Percentiles rank a stretch among this genome's conserved stretches.
Evolutionary conservation across 148 eudicot genomes (phyloP).

Genomic region (Persicaria maculosa): DNA sequence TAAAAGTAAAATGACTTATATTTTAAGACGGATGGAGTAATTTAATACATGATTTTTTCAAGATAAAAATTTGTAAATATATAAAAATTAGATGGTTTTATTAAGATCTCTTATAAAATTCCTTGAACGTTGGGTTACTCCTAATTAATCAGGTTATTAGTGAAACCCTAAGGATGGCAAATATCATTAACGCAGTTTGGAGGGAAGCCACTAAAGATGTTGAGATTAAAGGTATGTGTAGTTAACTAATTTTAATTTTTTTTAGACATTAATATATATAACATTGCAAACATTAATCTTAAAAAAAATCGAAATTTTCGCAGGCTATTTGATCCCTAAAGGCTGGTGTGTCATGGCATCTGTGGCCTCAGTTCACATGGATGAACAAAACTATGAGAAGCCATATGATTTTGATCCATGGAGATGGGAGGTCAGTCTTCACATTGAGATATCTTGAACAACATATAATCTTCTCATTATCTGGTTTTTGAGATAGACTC

Average conservation of each 20-base stretch:
- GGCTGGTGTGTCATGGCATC: constrained; percentile 91
- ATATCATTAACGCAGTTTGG: constrained; percentile 89
- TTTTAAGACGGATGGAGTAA: too few relatives aligned
- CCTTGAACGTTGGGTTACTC: not conserved
- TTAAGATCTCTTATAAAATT: not conserved
- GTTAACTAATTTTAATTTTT: not conserved
- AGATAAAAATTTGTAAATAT: too few relatives aligned
- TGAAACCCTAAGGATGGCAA: constrained; percentile 94
- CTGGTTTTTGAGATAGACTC: not conserved
- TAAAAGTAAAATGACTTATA: too few relatives aligned
- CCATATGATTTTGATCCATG: constrained; percentile 84
- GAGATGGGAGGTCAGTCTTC: constrained; percentile 76
- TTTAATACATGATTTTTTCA: too few relatives aligned
- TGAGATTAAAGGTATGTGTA: constrained; percentile 59
- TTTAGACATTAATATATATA: not conserved
- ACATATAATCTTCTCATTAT: too few relatives aligned
- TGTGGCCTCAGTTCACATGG: constrained; percentile 85
- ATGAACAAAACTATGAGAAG: constrained; percentile 63
- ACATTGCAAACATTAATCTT: not conserved
- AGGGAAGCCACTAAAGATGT: constrained; percentile 78
- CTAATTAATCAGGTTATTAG: constrained; percentile 52
- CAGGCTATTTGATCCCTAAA: constrained; percentile 81
- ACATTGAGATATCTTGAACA: not conserved
- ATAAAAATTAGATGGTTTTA: too few relatives aligned
- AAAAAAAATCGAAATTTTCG: not conserved